A percentile compares a stretch with the other conserved stretches of the same genome.
Conservation (phyloP, 2,329 filamentous ascomycete genomes). For the Dothistroma pini region DNA sequence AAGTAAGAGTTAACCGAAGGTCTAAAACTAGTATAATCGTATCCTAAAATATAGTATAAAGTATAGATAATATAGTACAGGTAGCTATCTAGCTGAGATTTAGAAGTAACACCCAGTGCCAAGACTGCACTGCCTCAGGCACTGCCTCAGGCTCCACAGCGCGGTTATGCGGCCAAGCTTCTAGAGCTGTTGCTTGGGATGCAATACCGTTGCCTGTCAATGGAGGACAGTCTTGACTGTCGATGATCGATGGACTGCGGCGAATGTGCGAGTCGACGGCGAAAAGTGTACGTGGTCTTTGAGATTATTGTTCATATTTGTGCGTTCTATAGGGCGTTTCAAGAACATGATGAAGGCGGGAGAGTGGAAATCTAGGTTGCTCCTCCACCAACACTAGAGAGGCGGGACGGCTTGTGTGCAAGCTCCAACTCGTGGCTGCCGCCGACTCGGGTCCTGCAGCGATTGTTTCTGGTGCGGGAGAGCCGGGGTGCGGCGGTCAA, state of each 20-base stretch:
- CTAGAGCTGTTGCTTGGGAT: background rate
- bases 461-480: background rate
- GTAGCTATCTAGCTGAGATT: too few species aligned
- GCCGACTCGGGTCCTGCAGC: background rate
- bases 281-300: background rate
- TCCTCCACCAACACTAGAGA: background rate
- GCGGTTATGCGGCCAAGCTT: background rate
- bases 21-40: too few species aligned
- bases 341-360: background rate
- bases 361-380: background rate
- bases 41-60: too few species aligned
- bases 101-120: too few species aligned
- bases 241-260: background rate
- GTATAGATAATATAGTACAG: too few species aligned
- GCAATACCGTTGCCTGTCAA: background rate
- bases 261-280: background rate
- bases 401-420: background rate
- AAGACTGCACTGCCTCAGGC: too few species aligned
- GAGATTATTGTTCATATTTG: background rate
- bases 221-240: background rate
- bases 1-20: too few species aligned
- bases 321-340: background rate
- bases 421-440: background rate
- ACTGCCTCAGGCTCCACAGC: too few species aligned
- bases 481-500: background rate